Base-by-base conservation (phyloP, 2,329 filamentous ascomycete species). In the Hymenoscyphus linearis region DNA sequence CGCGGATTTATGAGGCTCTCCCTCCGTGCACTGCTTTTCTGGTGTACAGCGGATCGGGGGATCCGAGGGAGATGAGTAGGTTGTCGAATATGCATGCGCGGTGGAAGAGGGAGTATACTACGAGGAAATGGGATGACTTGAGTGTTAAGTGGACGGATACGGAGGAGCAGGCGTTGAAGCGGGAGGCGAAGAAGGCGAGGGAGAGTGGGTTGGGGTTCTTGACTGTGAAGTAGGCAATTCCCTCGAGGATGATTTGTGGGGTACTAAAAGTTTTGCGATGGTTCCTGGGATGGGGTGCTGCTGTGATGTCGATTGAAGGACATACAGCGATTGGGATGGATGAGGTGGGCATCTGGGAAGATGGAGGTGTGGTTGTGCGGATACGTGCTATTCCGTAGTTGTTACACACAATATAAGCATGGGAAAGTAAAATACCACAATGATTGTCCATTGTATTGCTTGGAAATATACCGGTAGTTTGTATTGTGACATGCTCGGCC, bases 101-200 rank as follows among this genome's bases (percentile, higher is more conserved):
- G 72, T 87, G 82, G 77, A 83, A 81, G 71, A 80, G 79, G 67
- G 86, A 89, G 73, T 88, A 86, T 72, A 85, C 85, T 72, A 81
- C 83, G 13, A 82, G 78, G 65, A 86, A 86, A 67, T 89, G 86
- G 86, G 85, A 89, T 71, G 75, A 87, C 64, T 75, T 89, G 37
- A 84, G 79, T 67, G 84, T 89, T 61, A 80, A 84, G 73, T 89
- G 86, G 86, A 88, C 85, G 10, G 86, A 88, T 68, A 76, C 73
- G 0, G 86, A 89, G 73, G 83, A 87, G 53, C 84, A 88, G 75
- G 82, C 80, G 40, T 75, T 89, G 66, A 82, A 78, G 69, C 78
- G 75, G 69, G 85, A 85, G 0, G 81, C 82, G 18, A 76, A 76
- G 58, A 76, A 76, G 54, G 86, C 86, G 9, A 79, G 86, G 55